These are phyloP conservation scores for Fusarium verrucosum DNA, from an alignment of 2,329 filamentous ascomycete genomes.

Conservation along the genomic window DNA sequence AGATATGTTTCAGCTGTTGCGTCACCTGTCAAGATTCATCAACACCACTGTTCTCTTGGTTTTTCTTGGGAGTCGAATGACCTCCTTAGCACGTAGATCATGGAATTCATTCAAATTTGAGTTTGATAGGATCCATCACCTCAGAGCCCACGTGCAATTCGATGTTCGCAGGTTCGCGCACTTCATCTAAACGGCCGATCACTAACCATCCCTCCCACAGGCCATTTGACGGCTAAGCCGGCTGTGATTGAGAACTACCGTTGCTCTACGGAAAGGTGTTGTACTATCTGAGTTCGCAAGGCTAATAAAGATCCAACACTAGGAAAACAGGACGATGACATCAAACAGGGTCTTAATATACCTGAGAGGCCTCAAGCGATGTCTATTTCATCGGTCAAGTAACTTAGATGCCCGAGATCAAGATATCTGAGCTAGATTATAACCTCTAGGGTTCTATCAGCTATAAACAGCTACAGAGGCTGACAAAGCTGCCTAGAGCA, in stretches of 20 bases:
- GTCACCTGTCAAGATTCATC: background rate
- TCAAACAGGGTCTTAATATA: slow-evolving; percentile 9
- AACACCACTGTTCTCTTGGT: background rate
- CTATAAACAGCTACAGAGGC: background rate
- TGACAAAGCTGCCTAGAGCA: background rate
- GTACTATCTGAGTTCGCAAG: slow-evolving; percentile 11
- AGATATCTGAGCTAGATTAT: slow-evolving; percentile 1
- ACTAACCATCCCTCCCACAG: slow-evolving; percentile 26
- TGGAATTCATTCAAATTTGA: background rate
- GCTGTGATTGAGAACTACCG: slow-evolving; percentile 37
- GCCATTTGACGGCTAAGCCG: slow-evolving; percentile 39
- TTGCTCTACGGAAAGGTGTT: background rate
- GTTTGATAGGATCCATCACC: background rate
- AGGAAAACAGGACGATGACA: slow-evolving; percentile 19
- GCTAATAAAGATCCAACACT: slow-evolving; percentile 18
- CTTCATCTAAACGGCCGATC: slow-evolving; percentile 32
- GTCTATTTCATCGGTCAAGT: slow-evolving; percentile 19
- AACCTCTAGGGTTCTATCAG: background rate
- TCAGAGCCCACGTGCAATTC: background rate
- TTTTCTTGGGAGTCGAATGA: background rate
- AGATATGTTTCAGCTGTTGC: background rate
- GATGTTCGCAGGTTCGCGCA: slow-evolving; percentile 1
- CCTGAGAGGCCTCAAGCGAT: slow-evolving; percentile 16
- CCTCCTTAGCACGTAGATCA: background rate
- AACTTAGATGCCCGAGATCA: slow-evolving; percentile 1